phyloP scores from a whole-genome alignment of 1,139 yeast species.

The Candida neerlandica region DNA sequence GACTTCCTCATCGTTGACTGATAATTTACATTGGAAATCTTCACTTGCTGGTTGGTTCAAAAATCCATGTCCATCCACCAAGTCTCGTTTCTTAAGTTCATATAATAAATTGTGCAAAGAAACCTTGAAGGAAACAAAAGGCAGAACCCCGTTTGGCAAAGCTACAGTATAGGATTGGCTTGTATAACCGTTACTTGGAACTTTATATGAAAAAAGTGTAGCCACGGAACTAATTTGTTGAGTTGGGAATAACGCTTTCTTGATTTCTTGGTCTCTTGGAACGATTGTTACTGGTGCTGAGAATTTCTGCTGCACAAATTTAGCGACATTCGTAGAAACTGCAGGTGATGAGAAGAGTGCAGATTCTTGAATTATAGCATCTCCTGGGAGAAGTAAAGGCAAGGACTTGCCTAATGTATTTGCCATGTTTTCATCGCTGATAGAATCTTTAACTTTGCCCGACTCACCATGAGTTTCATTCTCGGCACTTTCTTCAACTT shows the following conservation, averaged over 20 bases:
- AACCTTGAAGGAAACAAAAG: slow-evolving; percentile 47
- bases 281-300: slow-evolving; percentile 17
- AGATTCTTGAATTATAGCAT: slow-evolving; percentile 40
- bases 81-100: slow-evolving; percentile 35
- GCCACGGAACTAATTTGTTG: slow-evolving; percentile 27
- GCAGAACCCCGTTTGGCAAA: slow-evolving; percentile 47
- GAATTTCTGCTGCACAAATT: slow-evolving; percentile 29
- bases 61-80: slow-evolving; percentile 35
- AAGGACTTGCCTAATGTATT: slow-evolving; percentile 35
- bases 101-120: slow-evolving; percentile 45
- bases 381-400: slow-evolving; percentile 26
- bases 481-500: slow-evolving; percentile 13
- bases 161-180: slow-evolving; percentile 44
- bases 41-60: slow-evolving; percentile 31
- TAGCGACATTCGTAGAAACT: slow-evolving; percentile 26
- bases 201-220: slow-evolving; percentile 47
- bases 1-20: slow-evolving; percentile 54
- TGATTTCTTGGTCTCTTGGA: slow-evolving; percentile 30
- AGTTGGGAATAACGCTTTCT: slow-evolving; percentile 37
- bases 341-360: slow-evolving; percentile 41
- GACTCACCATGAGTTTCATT: slow-evolving; percentile 15
- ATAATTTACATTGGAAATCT: slow-evolving; percentile 47
- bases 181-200: slow-evolving; percentile 48
- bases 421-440: slow-evolving; percentile 17
- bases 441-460: slow-evolving; percentile 2